phyloP scores from a whole-genome alignment of 2,329 filamentous ascomycete species.

The Penicillium sp. region DNA sequence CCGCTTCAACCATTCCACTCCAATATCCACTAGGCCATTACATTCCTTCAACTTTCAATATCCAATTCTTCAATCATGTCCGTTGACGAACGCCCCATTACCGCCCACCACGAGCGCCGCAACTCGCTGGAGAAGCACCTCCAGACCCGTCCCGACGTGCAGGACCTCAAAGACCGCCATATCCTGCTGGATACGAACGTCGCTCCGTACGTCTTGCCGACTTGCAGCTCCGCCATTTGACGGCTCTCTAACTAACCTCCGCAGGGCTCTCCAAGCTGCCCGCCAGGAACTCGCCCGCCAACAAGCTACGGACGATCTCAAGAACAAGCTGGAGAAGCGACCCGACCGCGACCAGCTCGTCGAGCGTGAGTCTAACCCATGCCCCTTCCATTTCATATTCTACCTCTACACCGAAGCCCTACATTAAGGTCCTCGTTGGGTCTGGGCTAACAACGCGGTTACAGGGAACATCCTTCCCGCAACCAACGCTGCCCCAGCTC shows the following conservation, averaged over 20 bases:
- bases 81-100: constrained; percentile 59
- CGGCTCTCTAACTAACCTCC: not conserved
- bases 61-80: not conserved
- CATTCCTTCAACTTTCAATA: constrained; percentile 1
- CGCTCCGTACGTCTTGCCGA: constrained; percentile 56
- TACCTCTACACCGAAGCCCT: not conserved
- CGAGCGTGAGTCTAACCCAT: constrained; percentile 60
- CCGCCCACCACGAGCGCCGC: constrained; percentile 50
- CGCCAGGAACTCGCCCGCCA: constrained; percentile 65
- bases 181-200: constrained; percentile 67
- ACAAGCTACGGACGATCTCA: constrained; percentile 60
- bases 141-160: constrained; percentile 63
- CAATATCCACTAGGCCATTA: not conserved
- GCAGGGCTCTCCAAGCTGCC: constrained; percentile 61
- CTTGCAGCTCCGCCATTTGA: not conserved
- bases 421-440: not conserved
- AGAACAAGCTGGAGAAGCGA: constrained; percentile 62
- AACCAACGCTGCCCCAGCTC: constrained; percentile 71
- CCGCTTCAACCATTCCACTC: not conserved
- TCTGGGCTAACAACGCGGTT: not conserved
- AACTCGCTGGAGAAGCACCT: constrained; percentile 73
- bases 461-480: constrained; percentile 83
- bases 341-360: constrained; percentile 73
- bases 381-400: not conserved
- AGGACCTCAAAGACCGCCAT: constrained; percentile 67